Evolutionary conservation across 2,329 filamentous ascomycete genomes (phyloP).

Genomic region (Neobulgaria alba): DNA sequence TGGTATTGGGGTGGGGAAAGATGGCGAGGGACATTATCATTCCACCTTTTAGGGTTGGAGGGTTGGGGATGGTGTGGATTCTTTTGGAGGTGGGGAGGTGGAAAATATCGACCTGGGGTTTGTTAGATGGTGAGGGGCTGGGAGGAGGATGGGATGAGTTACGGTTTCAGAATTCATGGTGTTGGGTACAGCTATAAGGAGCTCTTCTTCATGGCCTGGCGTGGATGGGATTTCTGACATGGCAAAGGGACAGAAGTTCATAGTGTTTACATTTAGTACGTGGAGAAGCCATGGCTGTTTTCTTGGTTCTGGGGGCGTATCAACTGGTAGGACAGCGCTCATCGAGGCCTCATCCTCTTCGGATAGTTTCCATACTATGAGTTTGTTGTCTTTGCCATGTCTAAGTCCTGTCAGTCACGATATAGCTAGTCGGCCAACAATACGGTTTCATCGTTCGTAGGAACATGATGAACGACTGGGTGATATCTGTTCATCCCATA

Average conservation of each 20-base stretch:
- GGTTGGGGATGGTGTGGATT: slow-evolving; percentile 46
- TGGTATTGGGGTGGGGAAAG: slow-evolving; percentile 36
- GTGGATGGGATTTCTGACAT: slow-evolving; percentile 19
- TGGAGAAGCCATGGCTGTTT: slow-evolving; percentile 79
- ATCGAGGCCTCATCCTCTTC: slow-evolving; percentile 52
- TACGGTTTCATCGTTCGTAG: too few relatives aligned
- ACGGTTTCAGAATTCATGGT: slow-evolving; percentile 64
- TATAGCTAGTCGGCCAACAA: too few relatives aligned
- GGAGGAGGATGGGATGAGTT: slow-evolving; percentile 26
- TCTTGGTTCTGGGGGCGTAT: slow-evolving; percentile 40
- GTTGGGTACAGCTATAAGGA: slow-evolving; percentile 74
- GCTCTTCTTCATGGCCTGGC: slow-evolving; percentile 28
- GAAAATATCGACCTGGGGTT: slow-evolving; percentile 66
- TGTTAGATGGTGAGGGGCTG: slow-evolving; percentile 10
- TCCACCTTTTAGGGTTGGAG: slow-evolving; percentile 43
- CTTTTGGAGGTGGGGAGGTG: slow-evolving; percentile 67
- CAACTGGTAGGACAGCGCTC: slow-evolving; percentile 63
- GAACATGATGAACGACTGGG: too few relatives aligned
- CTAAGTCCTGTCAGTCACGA: slow-evolving; percentile 38
- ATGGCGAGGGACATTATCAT: slow-evolving; percentile 85
- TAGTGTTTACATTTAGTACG: slow-evolving; percentile 75
- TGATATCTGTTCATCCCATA: too few relatives aligned
- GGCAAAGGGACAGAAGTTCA: slow-evolving; percentile 90
- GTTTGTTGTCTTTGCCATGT: slow-evolving; percentile 81
- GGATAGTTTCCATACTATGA: slow-evolving; percentile 74